Conservation (phyloP, 306 rosid genomes). For the Medicago ruthenica region DNA sequence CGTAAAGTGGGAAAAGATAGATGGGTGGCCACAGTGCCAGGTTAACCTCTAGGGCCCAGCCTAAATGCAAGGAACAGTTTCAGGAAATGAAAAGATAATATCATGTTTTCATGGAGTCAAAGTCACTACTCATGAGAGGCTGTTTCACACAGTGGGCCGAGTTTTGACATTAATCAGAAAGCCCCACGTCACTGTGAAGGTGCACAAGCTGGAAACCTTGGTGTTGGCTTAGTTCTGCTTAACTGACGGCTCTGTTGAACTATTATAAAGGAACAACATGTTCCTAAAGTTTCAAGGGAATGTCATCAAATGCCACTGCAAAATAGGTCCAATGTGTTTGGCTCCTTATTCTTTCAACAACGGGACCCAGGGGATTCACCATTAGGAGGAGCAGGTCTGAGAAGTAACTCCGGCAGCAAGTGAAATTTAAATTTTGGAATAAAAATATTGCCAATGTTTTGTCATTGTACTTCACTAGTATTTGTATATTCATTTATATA, state of each 20-base stretch:
- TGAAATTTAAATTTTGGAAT: no score
- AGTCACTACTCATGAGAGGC: background rate
- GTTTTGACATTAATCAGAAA: background rate
- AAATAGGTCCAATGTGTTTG: background rate
- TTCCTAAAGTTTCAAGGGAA: background rate
- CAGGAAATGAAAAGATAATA: background rate
- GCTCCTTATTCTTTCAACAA: no score
- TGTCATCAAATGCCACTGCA: background rate
- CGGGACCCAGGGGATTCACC: no score
- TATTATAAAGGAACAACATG: background rate
- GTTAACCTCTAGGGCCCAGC: background rate
- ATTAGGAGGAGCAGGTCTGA: no score
- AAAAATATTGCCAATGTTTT: no score
- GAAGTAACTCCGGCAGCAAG: no score
- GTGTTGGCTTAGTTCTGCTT: background rate
- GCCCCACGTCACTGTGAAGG: background rate
- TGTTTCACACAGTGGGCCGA: conserved; percentile 1
- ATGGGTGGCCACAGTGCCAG: background rate
- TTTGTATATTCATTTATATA: background rate
- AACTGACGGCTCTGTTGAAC: background rate
- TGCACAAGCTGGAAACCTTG: background rate
- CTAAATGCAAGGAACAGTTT: background rate
- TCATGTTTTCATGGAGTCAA: background rate
- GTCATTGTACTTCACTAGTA: no score
- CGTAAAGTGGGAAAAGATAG: background rate